phyloP scores from a whole-genome alignment of 805 yeast genomes.

The Lipomyces japonicus region DNA sequence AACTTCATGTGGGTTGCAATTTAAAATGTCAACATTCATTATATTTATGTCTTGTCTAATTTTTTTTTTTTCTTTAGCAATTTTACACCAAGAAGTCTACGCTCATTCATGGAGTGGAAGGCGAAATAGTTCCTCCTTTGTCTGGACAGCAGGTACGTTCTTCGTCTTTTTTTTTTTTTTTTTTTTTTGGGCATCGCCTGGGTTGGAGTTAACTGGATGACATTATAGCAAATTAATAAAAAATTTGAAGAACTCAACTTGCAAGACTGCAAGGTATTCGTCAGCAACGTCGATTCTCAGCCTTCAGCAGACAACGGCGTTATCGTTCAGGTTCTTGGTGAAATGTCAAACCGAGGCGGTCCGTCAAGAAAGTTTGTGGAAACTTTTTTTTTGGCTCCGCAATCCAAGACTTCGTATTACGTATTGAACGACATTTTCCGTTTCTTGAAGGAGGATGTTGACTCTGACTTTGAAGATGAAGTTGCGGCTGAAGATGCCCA shows the following conservation, averaged over 20 bases:
- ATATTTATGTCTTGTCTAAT: background rate
- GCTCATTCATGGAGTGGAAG: constrained; percentile 41
- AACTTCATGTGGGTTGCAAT: constrained; percentile 36
- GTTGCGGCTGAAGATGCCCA: constrained; percentile 3
- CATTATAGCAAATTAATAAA: constrained; percentile 33
- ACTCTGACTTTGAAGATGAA: constrained; percentile 23
- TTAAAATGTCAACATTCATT: constrained; percentile 10
- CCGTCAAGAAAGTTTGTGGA: constrained; percentile 41
- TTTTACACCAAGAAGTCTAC: constrained; percentile 39
- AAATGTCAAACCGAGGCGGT: constrained; percentile 37
- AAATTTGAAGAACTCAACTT: constrained; percentile 35
- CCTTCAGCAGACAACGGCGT: constrained; percentile 37
- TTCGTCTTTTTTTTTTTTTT: background rate
- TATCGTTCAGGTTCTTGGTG: constrained; percentile 42
- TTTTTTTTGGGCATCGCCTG: no score
- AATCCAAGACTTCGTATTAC: constrained; percentile 34
- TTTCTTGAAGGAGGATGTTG: constrained; percentile 37
- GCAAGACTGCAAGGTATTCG: constrained; percentile 38
- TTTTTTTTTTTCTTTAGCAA: constrained; percentile 16
- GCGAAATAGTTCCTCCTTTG: constrained; percentile 32
- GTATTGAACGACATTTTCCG: constrained; percentile 42
- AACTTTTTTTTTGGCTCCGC: constrained; percentile 40
- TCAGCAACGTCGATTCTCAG: constrained; percentile 40
- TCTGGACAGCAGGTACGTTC: constrained; percentile 34
- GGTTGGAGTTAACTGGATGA: background rate